Evolutionary conservation across 148 eudicot species (phyloP).

Genomic region (Agrostemma githago): DNA sequence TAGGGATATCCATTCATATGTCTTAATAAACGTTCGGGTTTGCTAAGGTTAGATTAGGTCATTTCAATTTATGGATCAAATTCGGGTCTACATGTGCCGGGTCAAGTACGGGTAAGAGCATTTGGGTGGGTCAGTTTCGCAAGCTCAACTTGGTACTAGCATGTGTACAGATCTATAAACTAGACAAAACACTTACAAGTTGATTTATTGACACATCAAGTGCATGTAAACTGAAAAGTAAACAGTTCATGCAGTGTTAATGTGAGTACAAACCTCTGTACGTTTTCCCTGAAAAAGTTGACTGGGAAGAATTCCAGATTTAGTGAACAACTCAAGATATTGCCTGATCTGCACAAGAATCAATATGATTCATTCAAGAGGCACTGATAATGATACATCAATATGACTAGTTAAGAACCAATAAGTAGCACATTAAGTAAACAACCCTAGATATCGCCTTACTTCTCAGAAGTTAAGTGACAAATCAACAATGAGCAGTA

Average conservation of each 20-base stretch:
- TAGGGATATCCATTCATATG: too few species aligned
- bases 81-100: too few species aligned
- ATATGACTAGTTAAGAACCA: neutral
- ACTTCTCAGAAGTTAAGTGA: constrained; percentile 40
- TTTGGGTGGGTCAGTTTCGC: too few species aligned
- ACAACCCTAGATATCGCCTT: constrained; percentile 56
- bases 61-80: too few species aligned
- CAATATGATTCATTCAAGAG: constrained; percentile 11
- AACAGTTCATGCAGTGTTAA: neutral
- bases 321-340: constrained; percentile 52
- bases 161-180: neutral
- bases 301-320: constrained; percentile 72
- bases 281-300: constrained; percentile 58
- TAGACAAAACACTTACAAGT: neutral
- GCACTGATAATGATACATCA: neutral
- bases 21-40: too few species aligned
- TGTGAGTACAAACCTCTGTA: constrained; percentile 54
- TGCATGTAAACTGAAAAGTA: neutral
- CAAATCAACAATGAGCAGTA: neutral
- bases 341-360: constrained; percentile 61
- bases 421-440: constrained; percentile 33
- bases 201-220: neutral
- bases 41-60: too few species aligned
- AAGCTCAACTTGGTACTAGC: neutral
- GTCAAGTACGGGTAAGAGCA: too few species aligned